Evolutionary conservation across 306 rosid species (phyloP).

Genomic region (Glycyrrhiza uralensis): DNA sequence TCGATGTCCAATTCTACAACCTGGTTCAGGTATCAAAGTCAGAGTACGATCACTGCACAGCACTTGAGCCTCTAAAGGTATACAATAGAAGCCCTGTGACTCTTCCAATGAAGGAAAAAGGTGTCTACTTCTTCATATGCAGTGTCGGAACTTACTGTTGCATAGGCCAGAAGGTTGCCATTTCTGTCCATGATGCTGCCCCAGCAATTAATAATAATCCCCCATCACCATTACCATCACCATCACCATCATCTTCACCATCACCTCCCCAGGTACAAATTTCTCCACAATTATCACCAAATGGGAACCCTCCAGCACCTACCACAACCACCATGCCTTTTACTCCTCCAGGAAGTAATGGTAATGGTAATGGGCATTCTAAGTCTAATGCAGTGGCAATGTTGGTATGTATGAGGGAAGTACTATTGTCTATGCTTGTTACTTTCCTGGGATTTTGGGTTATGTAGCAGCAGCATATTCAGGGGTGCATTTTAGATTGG

Average conservation of each 20-base stretch:
- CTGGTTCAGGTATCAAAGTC: conserved; percentile 33
- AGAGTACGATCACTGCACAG: conserved; percentile 39
- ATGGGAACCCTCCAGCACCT: background rate
- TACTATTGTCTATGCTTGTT: background rate
- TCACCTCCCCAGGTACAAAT: too few species aligned
- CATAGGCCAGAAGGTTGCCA: conserved; percentile 34
- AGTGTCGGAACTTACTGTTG: conserved; percentile 33
- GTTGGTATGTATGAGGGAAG: background rate
- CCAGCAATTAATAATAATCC: background rate
- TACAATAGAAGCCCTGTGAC: conserved; percentile 33
- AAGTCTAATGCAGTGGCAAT: conserved; percentile 11
- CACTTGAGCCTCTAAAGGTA: conserved; percentile 24
- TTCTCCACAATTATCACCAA: conserved; percentile 24
- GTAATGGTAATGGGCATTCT: background rate
- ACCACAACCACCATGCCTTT: background rate
- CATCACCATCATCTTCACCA: background rate
- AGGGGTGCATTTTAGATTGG: background rate
- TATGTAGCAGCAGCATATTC: conserved; percentile 3
- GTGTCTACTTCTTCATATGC: conserved; percentile 28
- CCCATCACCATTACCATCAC: conserved; percentile 20
- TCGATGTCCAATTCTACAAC: conserved; percentile 37
- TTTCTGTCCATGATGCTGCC: conserved; percentile 15
- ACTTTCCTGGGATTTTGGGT: conserved; percentile 25
- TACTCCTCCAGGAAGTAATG: background rate
- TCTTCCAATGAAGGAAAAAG: conserved; percentile 20